phyloP scores from a whole-genome alignment of 176 grass and related monocot species.

The Bonia amplexicaulis region DNA sequence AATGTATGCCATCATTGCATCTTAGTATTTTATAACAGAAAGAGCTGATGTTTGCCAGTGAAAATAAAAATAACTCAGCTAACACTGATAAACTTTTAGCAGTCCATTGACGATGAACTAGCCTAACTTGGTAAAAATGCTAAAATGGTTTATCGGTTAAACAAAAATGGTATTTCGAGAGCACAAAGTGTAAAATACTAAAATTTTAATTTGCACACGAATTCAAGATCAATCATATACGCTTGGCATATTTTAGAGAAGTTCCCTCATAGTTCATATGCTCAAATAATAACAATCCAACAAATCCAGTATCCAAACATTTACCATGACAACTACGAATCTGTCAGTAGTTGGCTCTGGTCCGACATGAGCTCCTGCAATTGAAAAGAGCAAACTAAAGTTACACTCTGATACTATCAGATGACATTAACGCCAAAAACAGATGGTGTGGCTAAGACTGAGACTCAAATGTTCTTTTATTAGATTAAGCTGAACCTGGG shows the following conservation, averaged over 20 bases:
- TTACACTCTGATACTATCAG: conserved; percentile 6
- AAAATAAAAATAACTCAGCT: not conserved
- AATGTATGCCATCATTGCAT: not conserved
- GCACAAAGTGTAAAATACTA: not conserved
- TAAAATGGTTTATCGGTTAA: not conserved
- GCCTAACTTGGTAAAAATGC: not conserved
- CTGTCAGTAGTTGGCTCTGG: conserved; percentile 95
- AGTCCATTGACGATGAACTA: not conserved
- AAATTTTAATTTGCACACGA: not conserved
- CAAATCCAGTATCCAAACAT: not conserved
- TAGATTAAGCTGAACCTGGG: conserved; percentile 56
- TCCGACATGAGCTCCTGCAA: conserved; percentile 94
- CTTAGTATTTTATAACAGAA: not conserved
- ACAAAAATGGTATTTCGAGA: not conserved
- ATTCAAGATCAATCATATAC: too few relatives aligned
- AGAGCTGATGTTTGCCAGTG: not conserved
- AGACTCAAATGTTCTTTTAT: not conserved
- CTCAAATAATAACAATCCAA: not conserved
- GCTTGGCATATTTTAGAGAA: not conserved
- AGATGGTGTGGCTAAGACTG: not conserved
- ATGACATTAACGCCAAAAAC: not conserved
- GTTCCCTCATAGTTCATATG: not conserved
- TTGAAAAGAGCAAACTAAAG: not conserved
- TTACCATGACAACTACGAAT: conserved; percentile 99
- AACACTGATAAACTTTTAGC: not conserved